A percentile compares a stretch with the other conserved stretches of the same genome.
These are phyloP conservation scores for Trichoderma lentiforme DNA, from an alignment of 2,329 filamentous ascomycete genomes.

Conservation along the genomic window DNA sequence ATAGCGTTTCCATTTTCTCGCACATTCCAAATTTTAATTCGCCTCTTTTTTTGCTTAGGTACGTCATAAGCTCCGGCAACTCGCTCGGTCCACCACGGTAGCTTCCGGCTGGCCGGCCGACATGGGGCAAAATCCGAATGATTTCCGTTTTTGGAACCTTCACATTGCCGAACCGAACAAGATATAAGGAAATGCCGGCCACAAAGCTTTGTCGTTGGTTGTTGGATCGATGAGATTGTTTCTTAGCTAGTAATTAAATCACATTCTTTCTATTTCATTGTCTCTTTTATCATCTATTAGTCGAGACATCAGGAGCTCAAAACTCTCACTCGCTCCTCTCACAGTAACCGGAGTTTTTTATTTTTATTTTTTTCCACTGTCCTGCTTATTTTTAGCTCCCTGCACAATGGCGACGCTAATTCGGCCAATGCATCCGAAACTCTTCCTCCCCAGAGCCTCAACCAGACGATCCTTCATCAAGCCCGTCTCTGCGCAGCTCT, in stretches of 20 bases:
- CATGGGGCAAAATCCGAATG: slow-evolving; percentile 2
- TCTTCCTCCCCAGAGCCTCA: background rate
- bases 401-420: slow-evolving; percentile 9
- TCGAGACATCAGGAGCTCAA: background rate
- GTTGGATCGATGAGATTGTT: background rate
- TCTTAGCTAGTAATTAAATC: background rate
- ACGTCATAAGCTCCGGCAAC: background rate
- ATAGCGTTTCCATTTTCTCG: background rate
- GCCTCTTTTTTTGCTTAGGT: background rate
- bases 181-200: background rate
- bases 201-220: background rate
- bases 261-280: background rate
- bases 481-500: background rate
- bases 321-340: background rate
- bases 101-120: slow-evolving; percentile 15
- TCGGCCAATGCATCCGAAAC: slow-evolving; percentile 10
- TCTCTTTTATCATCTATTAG: background rate
- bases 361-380: background rate
- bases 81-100: background rate
- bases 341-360: background rate
- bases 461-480: background rate
- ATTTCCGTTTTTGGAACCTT: background rate
- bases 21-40: background rate
- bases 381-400: background rate
- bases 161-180: background rate